phyloP scores from a whole-genome alignment of 805 yeast genomes.

The Cyberlindnera maclurae region DNA sequence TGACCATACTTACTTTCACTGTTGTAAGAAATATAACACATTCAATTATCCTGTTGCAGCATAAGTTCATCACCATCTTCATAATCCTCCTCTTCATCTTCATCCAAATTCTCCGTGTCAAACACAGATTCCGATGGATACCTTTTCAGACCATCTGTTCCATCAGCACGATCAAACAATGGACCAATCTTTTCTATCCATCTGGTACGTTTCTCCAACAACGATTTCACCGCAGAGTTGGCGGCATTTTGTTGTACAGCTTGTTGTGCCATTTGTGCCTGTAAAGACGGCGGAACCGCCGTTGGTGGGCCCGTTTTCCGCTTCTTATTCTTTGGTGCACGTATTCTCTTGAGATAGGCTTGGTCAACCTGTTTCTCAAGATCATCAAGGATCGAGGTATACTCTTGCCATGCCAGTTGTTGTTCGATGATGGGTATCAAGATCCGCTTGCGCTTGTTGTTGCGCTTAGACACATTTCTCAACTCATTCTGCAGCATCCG shows the following conservation, averaged over 20 bases:
- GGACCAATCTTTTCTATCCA: conserved; percentile 92
- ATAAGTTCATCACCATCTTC: conserved; percentile 30
- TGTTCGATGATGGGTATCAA: conserved; percentile 73
- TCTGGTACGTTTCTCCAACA: conserved; percentile 77
- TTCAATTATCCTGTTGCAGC: conserved; percentile 13
- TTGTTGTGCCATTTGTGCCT: conserved; percentile 23
- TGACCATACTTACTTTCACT: too few relatives aligned
- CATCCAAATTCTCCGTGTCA: conserved; percentile 20
- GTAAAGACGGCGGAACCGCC: conserved; percentile 25
- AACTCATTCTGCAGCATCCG: conserved; percentile 66
- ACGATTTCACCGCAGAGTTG: conserved; percentile 67
- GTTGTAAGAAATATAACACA: neutral
- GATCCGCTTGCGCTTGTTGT: conserved; percentile 58
- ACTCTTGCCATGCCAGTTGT: conserved; percentile 93
- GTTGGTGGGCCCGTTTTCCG: conserved; percentile 24
- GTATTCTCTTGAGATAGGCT: conserved; percentile 75
- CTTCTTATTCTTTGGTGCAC: conserved; percentile 53
- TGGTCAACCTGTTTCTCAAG: conserved; percentile 95
- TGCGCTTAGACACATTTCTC: conserved; percentile 50
- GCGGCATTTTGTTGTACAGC: conserved; percentile 59
- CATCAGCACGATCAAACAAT: conserved; percentile 44
- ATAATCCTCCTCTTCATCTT: conserved; percentile 24
- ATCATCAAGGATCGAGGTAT: conserved; percentile 82
- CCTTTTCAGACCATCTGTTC: conserved; percentile 16
- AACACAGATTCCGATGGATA: conserved; percentile 19